Conservation (phyloP, 345 rosid genomes). For the Carallia brachiata region DNA sequence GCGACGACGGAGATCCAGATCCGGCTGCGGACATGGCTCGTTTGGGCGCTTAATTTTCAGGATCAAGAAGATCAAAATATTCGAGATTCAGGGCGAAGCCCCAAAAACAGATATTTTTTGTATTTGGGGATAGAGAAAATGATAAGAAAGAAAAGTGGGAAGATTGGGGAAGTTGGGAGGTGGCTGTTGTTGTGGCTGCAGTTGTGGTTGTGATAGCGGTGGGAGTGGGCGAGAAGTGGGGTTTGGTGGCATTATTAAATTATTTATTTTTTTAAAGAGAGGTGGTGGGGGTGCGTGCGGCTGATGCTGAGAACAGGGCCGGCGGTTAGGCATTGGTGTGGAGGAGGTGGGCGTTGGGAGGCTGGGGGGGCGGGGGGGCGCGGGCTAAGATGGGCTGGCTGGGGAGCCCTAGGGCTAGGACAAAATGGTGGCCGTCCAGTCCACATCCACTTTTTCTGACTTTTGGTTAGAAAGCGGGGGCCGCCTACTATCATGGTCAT, state of each 20-base stretch:
- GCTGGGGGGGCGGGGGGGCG: not conserved
- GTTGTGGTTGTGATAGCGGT: not conserved
- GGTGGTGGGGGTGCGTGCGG: slow-evolving; percentile 41
- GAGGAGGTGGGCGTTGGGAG: no score
- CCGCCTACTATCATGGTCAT: no score
- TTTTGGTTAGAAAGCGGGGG: no score
- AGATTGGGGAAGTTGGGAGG: slow-evolving; percentile 14
- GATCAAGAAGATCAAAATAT: not conserved
- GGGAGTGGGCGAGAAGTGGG: slow-evolving; percentile 35
- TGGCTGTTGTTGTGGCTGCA: slow-evolving; percentile 1
- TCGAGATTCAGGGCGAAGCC: not conserved
- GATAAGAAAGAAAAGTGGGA: slow-evolving; percentile 7
- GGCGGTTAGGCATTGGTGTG: no score
- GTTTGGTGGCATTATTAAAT: slow-evolving; percentile 43
- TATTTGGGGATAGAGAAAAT: slow-evolving; percentile 3
- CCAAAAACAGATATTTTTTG: not conserved
- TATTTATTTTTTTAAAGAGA: not conserved
- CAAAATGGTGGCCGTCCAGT: no score
- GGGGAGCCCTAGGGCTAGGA: no score
- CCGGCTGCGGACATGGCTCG: slow-evolving; percentile 10
- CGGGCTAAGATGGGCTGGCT: not conserved
- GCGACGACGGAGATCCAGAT: slow-evolving; percentile 17
- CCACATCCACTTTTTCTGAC: no score
- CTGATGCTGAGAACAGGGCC: slow-evolving; percentile 35
- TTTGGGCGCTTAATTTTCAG: not conserved